Conservation (phyloP, 805 yeast genomes). For the Kazachstania martiniae region DNA sequence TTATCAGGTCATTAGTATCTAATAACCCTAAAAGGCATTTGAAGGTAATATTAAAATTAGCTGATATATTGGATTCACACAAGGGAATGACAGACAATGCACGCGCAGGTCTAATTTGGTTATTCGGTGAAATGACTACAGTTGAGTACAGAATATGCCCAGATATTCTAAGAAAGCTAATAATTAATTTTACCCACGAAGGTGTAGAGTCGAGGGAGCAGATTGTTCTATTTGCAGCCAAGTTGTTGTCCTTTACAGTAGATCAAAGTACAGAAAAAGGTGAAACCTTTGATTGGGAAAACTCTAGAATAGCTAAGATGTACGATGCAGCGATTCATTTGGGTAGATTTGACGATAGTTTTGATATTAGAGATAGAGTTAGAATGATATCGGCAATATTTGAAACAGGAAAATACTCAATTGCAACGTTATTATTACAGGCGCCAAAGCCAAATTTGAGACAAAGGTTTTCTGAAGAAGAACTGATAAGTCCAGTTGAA, state of each 20-base stretch:
- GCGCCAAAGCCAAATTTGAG: slow-evolving; percentile 50
- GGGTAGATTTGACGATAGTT: slow-evolving; percentile 60
- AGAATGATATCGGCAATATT: slow-evolving; percentile 59
- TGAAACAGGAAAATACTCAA: slow-evolving; percentile 38
- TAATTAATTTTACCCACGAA: slow-evolving; percentile 45
- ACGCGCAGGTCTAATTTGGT: slow-evolving; percentile 79
- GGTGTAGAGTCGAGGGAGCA: slow-evolving; percentile 54
- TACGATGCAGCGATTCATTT: slow-evolving; percentile 53
- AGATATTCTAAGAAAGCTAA: slow-evolving; percentile 56
- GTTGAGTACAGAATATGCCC: slow-evolving; percentile 48
- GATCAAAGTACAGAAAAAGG: slow-evolving; percentile 26
- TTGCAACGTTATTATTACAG: slow-evolving; percentile 61
- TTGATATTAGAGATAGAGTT: slow-evolving; percentile 78
- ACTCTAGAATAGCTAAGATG: slow-evolving; percentile 36
- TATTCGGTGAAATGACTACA: slow-evolving; percentile 69
- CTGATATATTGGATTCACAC: slow-evolving; percentile 23
- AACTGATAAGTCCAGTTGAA: background rate
- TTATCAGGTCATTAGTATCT: slow-evolving; percentile 63
- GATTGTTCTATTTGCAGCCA: slow-evolving; percentile 62
- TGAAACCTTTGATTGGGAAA: slow-evolving; percentile 23
- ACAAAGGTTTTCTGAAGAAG: background rate
- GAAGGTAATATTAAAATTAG: slow-evolving; percentile 43
- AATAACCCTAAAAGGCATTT: slow-evolving; percentile 43
- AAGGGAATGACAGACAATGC: slow-evolving; percentile 37
- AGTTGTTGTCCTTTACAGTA: slow-evolving; percentile 48